A percentile compares a stretch with the other conserved stretches of the same genome.
These are phyloP conservation scores for Rugonectria rugulosa DNA, from an alignment of 2,329 filamentous ascomycete species.

Conservation along the genomic window DNA sequence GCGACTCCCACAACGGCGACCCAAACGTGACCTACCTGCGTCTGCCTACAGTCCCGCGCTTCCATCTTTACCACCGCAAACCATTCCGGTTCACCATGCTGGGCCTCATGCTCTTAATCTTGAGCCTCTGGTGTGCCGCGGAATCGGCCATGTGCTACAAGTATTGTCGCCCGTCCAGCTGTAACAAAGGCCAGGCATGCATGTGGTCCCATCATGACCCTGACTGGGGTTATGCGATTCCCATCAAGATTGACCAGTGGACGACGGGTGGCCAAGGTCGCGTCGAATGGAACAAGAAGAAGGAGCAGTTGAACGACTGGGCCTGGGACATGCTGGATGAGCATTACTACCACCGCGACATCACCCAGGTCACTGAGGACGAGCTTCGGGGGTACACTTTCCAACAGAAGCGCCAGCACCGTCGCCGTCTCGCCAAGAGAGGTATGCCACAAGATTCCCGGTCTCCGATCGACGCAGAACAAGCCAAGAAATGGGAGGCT, in stretches of 20 bases:
- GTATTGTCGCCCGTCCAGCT: constrained; percentile 63
- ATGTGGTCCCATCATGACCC: constrained; percentile 66
- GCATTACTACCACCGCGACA: constrained; percentile 53
- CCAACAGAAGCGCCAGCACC: constrained; percentile 56
- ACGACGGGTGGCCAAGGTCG: constrained; percentile 60
- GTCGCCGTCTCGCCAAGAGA: constrained; percentile 59
- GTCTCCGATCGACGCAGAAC: constrained; percentile 52
- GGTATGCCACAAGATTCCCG: constrained; percentile 50
- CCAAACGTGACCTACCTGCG: constrained; percentile 46
- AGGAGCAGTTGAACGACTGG: constrained; percentile 56
- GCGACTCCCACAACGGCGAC: constrained; percentile 25
- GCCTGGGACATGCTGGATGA: constrained; percentile 59
- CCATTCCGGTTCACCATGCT: constrained; percentile 58
- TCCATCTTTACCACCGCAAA: constrained; percentile 53
- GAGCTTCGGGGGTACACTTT: constrained; percentile 54
- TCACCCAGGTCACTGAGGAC: constrained; percentile 50
- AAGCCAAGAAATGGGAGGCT: constrained; percentile 51
- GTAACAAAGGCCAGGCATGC: constrained; percentile 53
- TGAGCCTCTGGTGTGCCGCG: constrained; percentile 61
- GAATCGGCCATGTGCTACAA: constrained; percentile 61
- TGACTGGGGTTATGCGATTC: constrained; percentile 65
- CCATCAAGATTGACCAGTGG: constrained; percentile 70
- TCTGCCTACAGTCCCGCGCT: constrained; percentile 48
- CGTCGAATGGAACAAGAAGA: constrained; percentile 42
- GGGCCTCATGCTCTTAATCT: constrained; percentile 53